Evolutionary conservation across 2,329 filamentous ascomycete genomes (phyloP), one percentile per base, ranked within the genome.

Genomic region (Fusarium humuli): DNA sequence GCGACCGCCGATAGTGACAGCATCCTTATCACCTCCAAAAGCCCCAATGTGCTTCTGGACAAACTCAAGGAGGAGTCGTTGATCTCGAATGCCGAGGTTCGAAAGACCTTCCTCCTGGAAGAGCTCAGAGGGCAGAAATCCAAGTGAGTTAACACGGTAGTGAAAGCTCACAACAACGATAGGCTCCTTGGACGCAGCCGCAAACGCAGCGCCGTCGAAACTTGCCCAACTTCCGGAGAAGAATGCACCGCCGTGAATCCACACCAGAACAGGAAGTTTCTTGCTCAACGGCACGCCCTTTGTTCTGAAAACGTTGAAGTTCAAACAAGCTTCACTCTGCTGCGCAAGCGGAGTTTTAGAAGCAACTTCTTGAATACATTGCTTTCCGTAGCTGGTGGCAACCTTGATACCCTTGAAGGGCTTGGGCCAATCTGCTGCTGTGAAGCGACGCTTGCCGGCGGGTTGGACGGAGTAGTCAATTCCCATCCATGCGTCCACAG

Each of bases 21-120:
- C 81, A 3, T 74, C 67, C 0, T 82, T 81, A 55, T 89, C 83
- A 5, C 87, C 87, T 0, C 87, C 86, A 56, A 90, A 89, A 3
- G 80, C 74, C 3, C 76, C 69, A 54, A 89, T 86, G 62, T 89
- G 77, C 11, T 79, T 80, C 50, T 87, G 83, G 0, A 89, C 83
- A 81, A 87, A 89, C 67, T 83, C 74, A 3, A 90, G 75, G 4
- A 84, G 83, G 6, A 83, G 82, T 16, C 82, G 80, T 69, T 88
- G 85, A 61, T 89, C 87, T 5, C 85, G 77, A 0, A 89, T 75
- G 0, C 87, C 87, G 1, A 84, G 83, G 61, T 90, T 90, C 11
- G 86, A 59, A 20, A 82, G 55, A 0, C 77, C 78, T 4, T 74
- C 72, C 0, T 79, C 77, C 30, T 82, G 79, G 10, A 79, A 73